phyloP scores from a whole-genome alignment of 352 stramenopile species.

The Phytophthora crassamura region DNA sequence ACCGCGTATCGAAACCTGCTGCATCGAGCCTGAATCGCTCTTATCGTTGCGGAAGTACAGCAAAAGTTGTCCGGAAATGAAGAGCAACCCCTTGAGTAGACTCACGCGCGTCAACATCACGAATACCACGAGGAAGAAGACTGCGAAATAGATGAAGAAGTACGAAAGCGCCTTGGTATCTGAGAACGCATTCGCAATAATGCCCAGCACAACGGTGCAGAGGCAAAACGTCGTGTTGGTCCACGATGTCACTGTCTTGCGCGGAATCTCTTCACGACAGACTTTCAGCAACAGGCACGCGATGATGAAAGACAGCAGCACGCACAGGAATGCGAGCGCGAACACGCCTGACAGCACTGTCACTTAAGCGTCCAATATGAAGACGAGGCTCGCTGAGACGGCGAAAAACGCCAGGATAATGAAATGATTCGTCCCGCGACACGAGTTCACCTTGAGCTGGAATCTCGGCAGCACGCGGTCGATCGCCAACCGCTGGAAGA shows the following conservation, averaged over 20 bases:
- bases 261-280: constrained; percentile 78
- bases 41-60: constrained; percentile 22
- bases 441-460: constrained; percentile 65
- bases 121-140: constrained; percentile 55
- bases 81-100: constrained; percentile 58
- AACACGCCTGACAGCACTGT: constrained; percentile 86
- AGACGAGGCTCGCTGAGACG: constrained; percentile 71
- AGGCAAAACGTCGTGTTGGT: constrained; percentile 57
- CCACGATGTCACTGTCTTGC: constrained; percentile 75
- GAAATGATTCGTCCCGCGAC: constrained; percentile 78
- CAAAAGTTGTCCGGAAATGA: constrained; percentile 50
- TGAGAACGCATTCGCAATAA: constrained; percentile 60
- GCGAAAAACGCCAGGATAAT: constrained; percentile 86
- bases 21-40: constrained; percentile 6
- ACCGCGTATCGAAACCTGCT: constrained; percentile 36
- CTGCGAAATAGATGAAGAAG: constrained; percentile 68
- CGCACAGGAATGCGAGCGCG: constrained; percentile 86
- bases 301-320: constrained; percentile 84
- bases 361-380: constrained; percentile 84
- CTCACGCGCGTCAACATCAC: constrained; percentile 72
- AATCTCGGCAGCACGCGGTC: constrained; percentile 75
- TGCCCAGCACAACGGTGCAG: constrained; percentile 53
- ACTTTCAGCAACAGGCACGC: constrained; percentile 90
- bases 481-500: constrained; percentile 83
- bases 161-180: constrained; percentile 53